Conservation (phyloP, 805 yeast species). For the Nakazawaea ishiwadae region DNA sequence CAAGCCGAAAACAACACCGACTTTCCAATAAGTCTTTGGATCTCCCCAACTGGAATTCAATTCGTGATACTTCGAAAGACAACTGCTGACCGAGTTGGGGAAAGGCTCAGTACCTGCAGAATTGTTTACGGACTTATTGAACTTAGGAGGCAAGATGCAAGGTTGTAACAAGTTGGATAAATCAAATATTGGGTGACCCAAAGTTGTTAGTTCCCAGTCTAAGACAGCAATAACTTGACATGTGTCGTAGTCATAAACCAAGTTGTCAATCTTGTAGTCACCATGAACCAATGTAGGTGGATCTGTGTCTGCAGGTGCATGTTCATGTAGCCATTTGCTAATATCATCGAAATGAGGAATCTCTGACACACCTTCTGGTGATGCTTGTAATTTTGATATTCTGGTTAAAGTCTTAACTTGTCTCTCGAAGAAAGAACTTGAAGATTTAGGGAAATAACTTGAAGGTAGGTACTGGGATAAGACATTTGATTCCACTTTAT, state of each 20-base stretch:
- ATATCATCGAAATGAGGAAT: conserved; percentile 43
- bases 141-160: conserved; percentile 36
- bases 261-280: conserved; percentile 59
- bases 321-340: conserved; percentile 34
- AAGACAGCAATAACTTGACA: conserved; percentile 48
- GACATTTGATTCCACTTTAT: conserved; percentile 39
- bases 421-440: conserved; percentile 47
- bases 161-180: conserved; percentile 55
- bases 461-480: conserved; percentile 40
- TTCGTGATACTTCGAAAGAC: conserved; percentile 22
- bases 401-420: conserved; percentile 43
- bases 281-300: conserved; percentile 53
- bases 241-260: conserved; percentile 52
- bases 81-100: conserved; percentile 12
- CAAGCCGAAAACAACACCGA: conserved; percentile 53
- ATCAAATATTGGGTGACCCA: conserved; percentile 63
- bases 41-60: conserved; percentile 32
- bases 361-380: conserved; percentile 32
- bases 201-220: conserved; percentile 65
- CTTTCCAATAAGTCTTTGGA: conserved; percentile 41
- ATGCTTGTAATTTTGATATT: conserved; percentile 35
- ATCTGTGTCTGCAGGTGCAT: conserved; percentile 45
- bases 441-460: conserved; percentile 31
- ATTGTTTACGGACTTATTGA: conserved; percentile 26
- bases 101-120: conserved; percentile 3